phyloP scores from a whole-genome alignment of 2,329 filamentous ascomycete species.

The Diplocarpon mali region DNA sequence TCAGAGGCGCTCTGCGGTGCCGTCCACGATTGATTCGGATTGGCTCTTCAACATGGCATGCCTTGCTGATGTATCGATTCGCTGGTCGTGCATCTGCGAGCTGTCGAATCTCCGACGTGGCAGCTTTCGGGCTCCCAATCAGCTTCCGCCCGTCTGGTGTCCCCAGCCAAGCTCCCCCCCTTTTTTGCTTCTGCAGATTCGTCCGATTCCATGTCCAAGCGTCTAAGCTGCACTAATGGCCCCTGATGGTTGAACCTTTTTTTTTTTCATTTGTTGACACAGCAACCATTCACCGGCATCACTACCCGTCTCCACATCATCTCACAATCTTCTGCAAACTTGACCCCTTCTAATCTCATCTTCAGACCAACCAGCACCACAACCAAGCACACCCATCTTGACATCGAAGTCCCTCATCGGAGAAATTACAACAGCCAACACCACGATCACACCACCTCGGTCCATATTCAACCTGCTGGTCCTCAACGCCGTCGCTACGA shows the following conservation, averaged over 20 bases:
- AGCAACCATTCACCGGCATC: slow-evolving; percentile 28
- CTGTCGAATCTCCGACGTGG: no score
- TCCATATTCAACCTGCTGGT: slow-evolving; percentile 16
- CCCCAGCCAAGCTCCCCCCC: not conserved
- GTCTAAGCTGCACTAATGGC: slow-evolving; percentile 6
- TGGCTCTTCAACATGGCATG: no score
- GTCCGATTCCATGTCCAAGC: slow-evolving; percentile 13
- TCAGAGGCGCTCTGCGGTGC: not conserved
- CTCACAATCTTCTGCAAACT: slow-evolving; percentile 11
- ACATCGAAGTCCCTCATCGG: slow-evolving; percentile 30
- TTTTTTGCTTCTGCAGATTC: not conserved
- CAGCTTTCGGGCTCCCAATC: no score
- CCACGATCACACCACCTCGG: slow-evolving; percentile 16
- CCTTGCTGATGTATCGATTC: not conserved
- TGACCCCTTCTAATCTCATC: slow-evolving; percentile 16
- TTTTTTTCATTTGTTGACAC: slow-evolving; percentile 28
- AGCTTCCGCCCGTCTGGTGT: not conserved
- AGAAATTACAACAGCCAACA: slow-evolving; percentile 26
- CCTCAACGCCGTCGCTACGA: slow-evolving; percentile 20
- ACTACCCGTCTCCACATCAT: not conserved
- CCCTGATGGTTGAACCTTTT: slow-evolving; percentile 6
- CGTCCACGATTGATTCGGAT: no score
- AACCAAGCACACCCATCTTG: slow-evolving; percentile 29
- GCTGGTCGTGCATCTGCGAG: slow-evolving; percentile 3
- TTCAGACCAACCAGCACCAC: slow-evolving; percentile 30